phyloP scores from a whole-genome alignment of 2,329 filamentous ascomycete species.

The Aspergillus brasiliensis region DNA sequence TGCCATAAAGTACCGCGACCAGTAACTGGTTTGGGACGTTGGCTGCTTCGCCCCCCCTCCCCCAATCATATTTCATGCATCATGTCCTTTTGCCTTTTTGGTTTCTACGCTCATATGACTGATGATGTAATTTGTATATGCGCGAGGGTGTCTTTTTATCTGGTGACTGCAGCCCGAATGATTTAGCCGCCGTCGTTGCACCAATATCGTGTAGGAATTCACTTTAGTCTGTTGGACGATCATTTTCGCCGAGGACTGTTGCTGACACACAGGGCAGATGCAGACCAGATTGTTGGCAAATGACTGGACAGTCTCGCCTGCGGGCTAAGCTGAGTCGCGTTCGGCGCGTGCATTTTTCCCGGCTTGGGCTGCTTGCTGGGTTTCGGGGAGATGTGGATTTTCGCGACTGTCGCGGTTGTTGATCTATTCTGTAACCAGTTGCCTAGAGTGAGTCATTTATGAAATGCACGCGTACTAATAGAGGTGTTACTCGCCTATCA shows the following conservation, averaged over 20 bases:
- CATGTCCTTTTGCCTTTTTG: background rate
- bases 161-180: background rate
- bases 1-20: background rate
- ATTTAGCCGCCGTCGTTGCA: no score
- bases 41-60: background rate
- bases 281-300: background rate
- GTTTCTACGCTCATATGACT: background rate
- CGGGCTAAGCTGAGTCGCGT: background rate
- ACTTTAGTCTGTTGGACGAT: background rate
- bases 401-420: background rate
- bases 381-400: background rate
- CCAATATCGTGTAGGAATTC: no score
- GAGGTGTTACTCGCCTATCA: background rate
- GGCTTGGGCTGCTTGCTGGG: background rate
- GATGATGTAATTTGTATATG: background rate
- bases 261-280: background rate
- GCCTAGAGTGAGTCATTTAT: background rate
- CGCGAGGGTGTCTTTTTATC: background rate
- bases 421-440: background rate
- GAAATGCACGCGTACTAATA: background rate
- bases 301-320: background rate
- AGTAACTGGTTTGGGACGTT: constrained; percentile 1
- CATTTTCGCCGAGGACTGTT: background rate
- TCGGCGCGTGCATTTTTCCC: background rate
- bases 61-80: background rate